Base-by-base conservation (phyloP, 1,284 basidiomycete species). In the Irpex lacteus region DNA sequence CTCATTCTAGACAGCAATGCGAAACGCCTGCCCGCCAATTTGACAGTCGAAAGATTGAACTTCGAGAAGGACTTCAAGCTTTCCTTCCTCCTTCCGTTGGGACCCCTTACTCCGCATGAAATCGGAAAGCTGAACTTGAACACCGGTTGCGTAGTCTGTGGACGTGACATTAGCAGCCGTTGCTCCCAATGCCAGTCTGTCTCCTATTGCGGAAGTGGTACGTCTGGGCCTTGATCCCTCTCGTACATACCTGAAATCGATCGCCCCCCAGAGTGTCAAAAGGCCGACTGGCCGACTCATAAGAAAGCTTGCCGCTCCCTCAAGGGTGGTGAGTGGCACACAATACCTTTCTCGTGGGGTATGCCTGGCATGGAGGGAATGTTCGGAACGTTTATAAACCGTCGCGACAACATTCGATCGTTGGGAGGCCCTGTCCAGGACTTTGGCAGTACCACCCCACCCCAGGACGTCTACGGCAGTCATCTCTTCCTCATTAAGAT, bases 401-500 rank as follows among this genome's bases (percentile, higher is more conserved):
- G 66, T 21, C 62, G 62, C 66, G 63, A 60, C 61, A 38, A 55
- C 38, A 54, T 49, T 44, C n/a, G 40, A 54, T 21, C 47, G 19
- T 7, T 26, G 1, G 13, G 37, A 11, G 38, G 65, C 18, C 52
- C 57, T 19, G 49, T 37, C 21, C 59, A 60, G 53, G 8, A 32
- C 3, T 26, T 26, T 26, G 49, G 58, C 60, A 19, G 62, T 40
- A 18, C 36, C n/a, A 44, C 11, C 5, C 57, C 65, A 3, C 73
- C 72, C 4, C 72, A 72, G 5, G 77, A 81, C 66, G 69, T 76
- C 9, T 76, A 80, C 65, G 73, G 72, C 9, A 70, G 75, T 18
- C 15, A 26, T 26, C 67, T 71, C 1, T 82, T 81, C 70, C 70
- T 82, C 19, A 70, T 80, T 65, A 83, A 82, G 66, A 71, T 82